Evolutionary conservation across 805 yeast genomes (phyloP).

Genomic region (Monosporozyma siamensis): DNA sequence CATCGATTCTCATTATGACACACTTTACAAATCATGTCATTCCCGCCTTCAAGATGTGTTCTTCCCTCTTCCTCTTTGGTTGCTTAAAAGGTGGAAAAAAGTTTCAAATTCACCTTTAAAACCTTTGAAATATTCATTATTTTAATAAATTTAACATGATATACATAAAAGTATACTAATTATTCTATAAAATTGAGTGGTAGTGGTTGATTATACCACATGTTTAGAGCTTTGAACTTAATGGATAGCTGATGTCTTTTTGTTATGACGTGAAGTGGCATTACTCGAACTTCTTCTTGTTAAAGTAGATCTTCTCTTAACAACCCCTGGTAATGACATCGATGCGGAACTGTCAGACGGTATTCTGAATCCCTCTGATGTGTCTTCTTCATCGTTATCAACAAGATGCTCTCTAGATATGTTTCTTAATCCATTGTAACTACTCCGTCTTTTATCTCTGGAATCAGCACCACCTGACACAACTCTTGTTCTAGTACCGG

Average conservation of each 20-base stretch:
- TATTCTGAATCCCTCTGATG: background rate
- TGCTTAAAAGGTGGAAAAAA: no score
- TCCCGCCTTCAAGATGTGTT: no score
- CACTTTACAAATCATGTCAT: constrained; percentile 1
- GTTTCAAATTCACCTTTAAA: no score
- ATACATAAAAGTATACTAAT: no score
- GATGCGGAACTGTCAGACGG: background rate
- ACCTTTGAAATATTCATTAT: no score
- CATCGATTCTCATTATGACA: background rate
- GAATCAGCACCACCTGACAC: background rate
- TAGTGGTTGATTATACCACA: no score
- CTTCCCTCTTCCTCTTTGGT: no score
- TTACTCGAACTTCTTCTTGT: background rate
- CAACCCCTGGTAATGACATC: constrained; percentile 2
- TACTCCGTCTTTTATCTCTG: background rate
- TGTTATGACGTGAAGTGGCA: background rate
- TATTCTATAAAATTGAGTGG: no score
- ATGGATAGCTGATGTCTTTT: background rate
- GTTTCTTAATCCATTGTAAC: background rate
- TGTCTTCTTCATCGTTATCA: background rate
- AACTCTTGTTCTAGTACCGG: background rate
- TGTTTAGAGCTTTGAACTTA: background rate
- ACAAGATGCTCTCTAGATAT: background rate
- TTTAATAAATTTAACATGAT: no score
- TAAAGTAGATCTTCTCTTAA: background rate